Evolutionary conservation across 352 stramenopile genomes (phyloP).

Genomic region (Phytophthora megakarya): DNA sequence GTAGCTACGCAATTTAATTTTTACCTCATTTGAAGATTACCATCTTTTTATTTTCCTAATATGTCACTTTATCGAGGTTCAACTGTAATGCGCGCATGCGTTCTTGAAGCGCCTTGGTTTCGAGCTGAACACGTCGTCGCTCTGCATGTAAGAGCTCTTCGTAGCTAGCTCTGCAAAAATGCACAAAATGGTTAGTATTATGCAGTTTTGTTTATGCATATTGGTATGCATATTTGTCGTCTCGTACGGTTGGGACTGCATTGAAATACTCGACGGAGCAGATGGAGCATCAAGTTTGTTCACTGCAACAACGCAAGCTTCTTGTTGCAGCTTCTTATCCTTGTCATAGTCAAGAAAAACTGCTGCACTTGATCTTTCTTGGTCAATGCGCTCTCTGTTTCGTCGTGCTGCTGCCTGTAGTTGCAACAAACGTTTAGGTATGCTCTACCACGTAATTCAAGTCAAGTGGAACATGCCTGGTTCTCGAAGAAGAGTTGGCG

Average conservation of each 20-base stretch:
- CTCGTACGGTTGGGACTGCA: conserved; percentile 24
- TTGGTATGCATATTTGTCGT: not conserved
- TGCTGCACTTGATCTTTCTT: conserved; percentile 37
- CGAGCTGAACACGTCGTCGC: conserved; percentile 43
- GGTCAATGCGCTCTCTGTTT: conserved; percentile 61
- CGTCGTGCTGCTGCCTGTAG: conserved; percentile 50
- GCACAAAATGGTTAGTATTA: conserved; percentile 8
- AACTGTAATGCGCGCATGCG: conserved; percentile 51
- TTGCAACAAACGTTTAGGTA: not conserved
- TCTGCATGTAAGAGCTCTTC: conserved; percentile 52
- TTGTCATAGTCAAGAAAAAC: conserved; percentile 29
- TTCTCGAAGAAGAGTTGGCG: conserved; percentile 71
- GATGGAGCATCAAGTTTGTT: not conserved
- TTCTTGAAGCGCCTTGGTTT: conserved; percentile 61
- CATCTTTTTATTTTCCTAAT: not conserved
- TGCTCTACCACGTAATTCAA: not conserved
- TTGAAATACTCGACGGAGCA: not conserved
- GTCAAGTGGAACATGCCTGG: conserved; percentile 38
- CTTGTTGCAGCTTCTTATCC: not conserved
- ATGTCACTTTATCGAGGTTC: conserved; percentile 14
- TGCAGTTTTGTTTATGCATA: no score
- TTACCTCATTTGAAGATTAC: no score
- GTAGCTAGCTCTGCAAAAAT: conserved; percentile 34
- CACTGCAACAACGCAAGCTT: not conserved
- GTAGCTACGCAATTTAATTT: no score